These are phyloP conservation scores for Kodamaea laetipori DNA, from an alignment of 805 yeast species.

Conservation along the genomic window DNA sequence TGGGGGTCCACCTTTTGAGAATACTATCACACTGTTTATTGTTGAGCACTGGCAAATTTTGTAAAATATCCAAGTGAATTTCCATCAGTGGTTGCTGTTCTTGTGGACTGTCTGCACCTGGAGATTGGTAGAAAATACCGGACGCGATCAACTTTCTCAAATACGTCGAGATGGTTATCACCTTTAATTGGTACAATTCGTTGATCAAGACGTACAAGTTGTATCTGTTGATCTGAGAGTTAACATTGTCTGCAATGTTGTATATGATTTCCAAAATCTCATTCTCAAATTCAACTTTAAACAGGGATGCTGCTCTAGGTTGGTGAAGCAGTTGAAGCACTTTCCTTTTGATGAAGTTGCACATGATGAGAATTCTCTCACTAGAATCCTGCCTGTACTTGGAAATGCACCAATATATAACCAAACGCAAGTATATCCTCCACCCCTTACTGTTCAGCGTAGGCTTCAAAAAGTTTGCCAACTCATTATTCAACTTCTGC, in stretches of 20 bases:
- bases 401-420: constrained; percentile 44
- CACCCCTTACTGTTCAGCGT: constrained; percentile 21
- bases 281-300: constrained; percentile 48
- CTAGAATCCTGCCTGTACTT: constrained; percentile 35
- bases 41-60: constrained; percentile 57
- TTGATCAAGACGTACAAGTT: constrained; percentile 50
- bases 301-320: constrained; percentile 16
- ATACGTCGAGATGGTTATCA: constrained; percentile 65
- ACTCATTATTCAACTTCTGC: constrained; percentile 30
- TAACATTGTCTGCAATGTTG: constrained; percentile 26
- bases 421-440: constrained; percentile 37
- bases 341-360: constrained; percentile 38
- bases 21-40: constrained; percentile 59
- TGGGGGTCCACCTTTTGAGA: constrained; percentile 48
- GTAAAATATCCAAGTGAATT: constrained; percentile 57
- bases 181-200: constrained; percentile 50
- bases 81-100: constrained; percentile 40
- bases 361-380: constrained; percentile 39
- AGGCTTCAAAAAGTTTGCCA: constrained; percentile 32
- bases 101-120: constrained; percentile 32
- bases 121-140: constrained; percentile 67
- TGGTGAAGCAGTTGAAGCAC: constrained; percentile 5
- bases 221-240: constrained; percentile 13
- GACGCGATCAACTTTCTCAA: constrained; percentile 81
- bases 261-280: constrained; percentile 44